phyloP scores from a whole-genome alignment of 2,329 filamentous ascomycete species.

The Pestalotiopsis sp. region DNA sequence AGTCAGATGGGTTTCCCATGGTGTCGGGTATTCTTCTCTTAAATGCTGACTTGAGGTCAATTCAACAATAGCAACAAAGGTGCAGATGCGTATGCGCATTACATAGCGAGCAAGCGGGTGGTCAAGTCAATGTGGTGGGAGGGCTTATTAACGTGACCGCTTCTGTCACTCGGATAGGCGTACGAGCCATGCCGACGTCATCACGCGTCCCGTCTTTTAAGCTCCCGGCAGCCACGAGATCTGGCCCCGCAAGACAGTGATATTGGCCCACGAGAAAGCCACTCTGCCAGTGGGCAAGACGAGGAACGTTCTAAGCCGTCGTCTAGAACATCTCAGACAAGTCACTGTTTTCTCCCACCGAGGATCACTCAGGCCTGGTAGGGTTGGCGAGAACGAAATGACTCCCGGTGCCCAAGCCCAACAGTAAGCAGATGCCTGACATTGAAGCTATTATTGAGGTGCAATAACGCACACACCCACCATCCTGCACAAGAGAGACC shows the following conservation, averaged over 20 bases:
- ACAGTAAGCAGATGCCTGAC: neutral
- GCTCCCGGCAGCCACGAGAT: neutral
- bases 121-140: neutral
- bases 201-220: conserved; percentile 4
- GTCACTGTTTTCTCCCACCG: neutral
- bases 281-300: neutral
- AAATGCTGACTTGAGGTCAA: too few species aligned
- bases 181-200: conserved; percentile 3
- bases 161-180: neutral
- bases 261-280: neutral
- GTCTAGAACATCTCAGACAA: neutral
- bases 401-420: neutral
- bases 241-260: neutral
- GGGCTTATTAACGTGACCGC: neutral
- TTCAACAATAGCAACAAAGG: too few species aligned
- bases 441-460: neutral
- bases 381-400: neutral
- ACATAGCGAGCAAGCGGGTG: too few species aligned
- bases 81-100: too few species aligned
- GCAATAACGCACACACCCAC: neutral
- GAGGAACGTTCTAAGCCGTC: neutral
- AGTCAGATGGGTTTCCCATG: neutral
- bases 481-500: too few species aligned
- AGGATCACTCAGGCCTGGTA: neutral
- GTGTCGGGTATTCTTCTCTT: too few species aligned